Conservation (phyloP, 345 rosid genomes). For the Ailanthus altissimus region DNA sequence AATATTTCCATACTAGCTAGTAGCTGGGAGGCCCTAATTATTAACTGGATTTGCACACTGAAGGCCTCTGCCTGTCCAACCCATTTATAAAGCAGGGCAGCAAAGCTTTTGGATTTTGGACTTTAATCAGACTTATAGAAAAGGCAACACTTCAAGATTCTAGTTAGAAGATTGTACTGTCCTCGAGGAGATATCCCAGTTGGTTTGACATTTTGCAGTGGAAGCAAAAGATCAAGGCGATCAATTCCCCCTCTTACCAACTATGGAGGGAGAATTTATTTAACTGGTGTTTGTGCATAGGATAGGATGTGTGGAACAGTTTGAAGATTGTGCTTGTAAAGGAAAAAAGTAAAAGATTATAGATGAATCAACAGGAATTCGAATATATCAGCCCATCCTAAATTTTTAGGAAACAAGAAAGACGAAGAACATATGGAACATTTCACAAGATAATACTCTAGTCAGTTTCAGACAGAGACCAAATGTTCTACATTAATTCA, state of each 20-base stretch:
- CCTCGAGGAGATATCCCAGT: no score
- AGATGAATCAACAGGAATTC: background rate
- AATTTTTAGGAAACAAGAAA: background rate
- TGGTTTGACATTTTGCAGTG: no score
- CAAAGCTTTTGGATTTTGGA: background rate
- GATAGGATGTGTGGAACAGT: no score
- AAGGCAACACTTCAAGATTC: background rate
- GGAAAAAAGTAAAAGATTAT: background rate
- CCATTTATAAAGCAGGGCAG: background rate
- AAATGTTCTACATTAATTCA: background rate
- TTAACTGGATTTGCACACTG: background rate
- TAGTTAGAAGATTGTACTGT: background rate
- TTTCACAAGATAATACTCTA: no score
- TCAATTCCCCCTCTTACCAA: no score
- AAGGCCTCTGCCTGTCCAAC: background rate
- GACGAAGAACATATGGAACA: background rate
- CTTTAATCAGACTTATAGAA: background rate
- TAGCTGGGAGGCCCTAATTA: background rate
- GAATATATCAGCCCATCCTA: background rate
- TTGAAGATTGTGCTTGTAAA: background rate
- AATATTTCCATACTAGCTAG: background rate
- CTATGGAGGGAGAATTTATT: no score
- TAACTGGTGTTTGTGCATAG: no score
- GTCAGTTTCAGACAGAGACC: background rate
- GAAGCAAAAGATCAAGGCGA: no score